Percentiles rank a stretch among this genome's conserved stretches.
These are phyloP conservation scores for Fallopia convolvulus DNA, from an alignment of 148 eudicot species.

Conservation along the genomic window DNA sequence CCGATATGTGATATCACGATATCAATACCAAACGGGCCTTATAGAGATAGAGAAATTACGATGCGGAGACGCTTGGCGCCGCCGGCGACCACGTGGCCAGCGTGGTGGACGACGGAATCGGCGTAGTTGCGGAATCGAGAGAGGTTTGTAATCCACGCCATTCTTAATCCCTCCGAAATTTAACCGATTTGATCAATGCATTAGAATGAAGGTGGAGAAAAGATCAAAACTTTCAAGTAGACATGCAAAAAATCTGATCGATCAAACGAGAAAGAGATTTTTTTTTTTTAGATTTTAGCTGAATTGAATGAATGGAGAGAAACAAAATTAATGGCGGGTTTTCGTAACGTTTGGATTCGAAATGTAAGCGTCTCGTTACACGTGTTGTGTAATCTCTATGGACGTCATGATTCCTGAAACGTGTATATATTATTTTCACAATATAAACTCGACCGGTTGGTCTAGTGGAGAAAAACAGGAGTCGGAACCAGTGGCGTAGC, in stretches of 20 bases:
- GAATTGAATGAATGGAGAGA: neutral
- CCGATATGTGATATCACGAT: too few species aligned
- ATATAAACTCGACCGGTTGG: too few species aligned
- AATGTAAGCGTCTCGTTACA: conserved; percentile 16
- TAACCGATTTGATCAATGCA: neutral
- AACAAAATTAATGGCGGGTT: neutral
- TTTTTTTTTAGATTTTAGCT: neutral
- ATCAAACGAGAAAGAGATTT: neutral
- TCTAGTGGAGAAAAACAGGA: too few species aligned
- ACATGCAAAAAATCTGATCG: neutral
- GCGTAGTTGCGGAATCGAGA: conserved; percentile 45
- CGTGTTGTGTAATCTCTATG: conserved; percentile 6
- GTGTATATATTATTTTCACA: too few species aligned
- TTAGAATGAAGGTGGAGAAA: neutral
- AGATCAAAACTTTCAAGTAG: neutral
- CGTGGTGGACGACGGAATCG: conserved; percentile 43
- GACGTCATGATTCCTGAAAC: neutral
- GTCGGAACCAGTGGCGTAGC: too few species aligned
- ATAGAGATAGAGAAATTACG: neutral
- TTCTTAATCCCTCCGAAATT: neutral
- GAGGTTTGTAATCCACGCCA: conserved; percentile 27
- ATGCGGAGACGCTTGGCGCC: conserved; percentile 33
- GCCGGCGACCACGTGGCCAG: conserved; percentile 37
- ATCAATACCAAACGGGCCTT: too few species aligned
- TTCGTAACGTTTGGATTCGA: conserved; percentile 2